A percentile compares a stretch with the other conserved stretches of the same genome.
Conservation (phyloP, 2,329 filamentous ascomycete genomes). For the Laburnicola sp. region DNA sequence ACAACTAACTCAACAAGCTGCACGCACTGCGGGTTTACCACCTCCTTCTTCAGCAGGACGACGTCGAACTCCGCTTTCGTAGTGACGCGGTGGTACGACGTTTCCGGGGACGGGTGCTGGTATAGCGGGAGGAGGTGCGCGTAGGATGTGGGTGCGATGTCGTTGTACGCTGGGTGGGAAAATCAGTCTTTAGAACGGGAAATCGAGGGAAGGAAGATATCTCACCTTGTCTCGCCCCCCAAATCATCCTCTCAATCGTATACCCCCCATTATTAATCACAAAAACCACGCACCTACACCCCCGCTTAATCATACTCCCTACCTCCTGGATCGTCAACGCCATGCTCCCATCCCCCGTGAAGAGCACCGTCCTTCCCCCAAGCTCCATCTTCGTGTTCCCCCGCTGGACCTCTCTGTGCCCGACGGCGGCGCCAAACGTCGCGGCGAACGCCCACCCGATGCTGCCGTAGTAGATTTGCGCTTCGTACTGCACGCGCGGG, state of each 20-base stretch:
- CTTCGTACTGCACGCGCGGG: constrained; percentile 31
- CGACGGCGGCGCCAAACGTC: constrained; percentile 50
- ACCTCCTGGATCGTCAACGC: constrained; percentile 70
- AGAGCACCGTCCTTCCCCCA: constrained; percentile 54
- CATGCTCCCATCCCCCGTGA: constrained; percentile 67
- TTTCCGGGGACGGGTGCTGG: constrained; percentile 34
- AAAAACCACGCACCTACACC: constrained; percentile 45
- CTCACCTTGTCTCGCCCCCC: constrained; percentile 46
- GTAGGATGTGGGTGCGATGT: constrained; percentile 47
- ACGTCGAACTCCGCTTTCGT: constrained; percentile 45
- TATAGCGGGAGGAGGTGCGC: constrained; percentile 47
- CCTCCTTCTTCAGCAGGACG: constrained; percentile 35
- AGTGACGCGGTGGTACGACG: constrained; percentile 42
- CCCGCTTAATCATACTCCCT: constrained; percentile 60
- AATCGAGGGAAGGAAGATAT: background rate
- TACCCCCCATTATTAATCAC: constrained; percentile 54
- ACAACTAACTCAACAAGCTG: constrained; percentile 50
- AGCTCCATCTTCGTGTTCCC: background rate
- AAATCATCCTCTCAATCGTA: constrained; percentile 53
- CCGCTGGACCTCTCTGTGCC: constrained; percentile 52
- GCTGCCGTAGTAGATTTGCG: constrained; percentile 50
- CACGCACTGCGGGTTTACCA: constrained; percentile 37
- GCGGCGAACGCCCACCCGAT: constrained; percentile 51
- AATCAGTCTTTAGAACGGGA: background rate
- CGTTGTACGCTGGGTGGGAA: constrained; percentile 42